Evolutionary conservation across 2,329 filamentous ascomycete genomes (phyloP).

Genomic region (Falciphora oryzae): DNA sequence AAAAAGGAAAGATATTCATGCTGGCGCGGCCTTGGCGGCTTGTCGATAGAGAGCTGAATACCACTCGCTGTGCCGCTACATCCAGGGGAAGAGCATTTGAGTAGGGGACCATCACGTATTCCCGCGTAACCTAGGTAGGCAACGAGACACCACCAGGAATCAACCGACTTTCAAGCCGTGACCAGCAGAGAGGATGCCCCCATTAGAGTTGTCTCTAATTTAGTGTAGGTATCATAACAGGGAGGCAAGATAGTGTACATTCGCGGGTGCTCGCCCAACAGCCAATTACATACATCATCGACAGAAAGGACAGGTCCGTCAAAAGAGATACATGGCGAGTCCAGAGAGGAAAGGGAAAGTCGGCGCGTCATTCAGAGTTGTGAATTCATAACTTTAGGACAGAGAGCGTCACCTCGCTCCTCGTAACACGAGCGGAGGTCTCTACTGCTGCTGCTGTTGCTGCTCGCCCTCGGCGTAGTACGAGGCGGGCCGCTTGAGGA

Average conservation of each 20-base stretch:
- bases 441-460: background rate
- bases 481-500: slow-evolving; percentile 35
- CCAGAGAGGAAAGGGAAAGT: background rate
- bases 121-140: background rate
- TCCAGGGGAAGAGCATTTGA: no score
- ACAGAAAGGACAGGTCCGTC: background rate
- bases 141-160: background rate
- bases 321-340: background rate
- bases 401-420: background rate
- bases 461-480: slow-evolving; percentile 13
- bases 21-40: background rate
- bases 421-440: background rate
- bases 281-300: background rate
- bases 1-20: background rate
- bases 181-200: background rate
- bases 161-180: background rate
- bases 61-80: background rate
- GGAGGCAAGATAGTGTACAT: background rate
- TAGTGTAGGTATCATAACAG: background rate
- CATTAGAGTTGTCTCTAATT: background rate
- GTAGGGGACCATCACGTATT: background rate
- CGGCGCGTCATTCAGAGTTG: background rate
- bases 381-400: background rate
- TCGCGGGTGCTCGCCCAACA: background rate
- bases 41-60: background rate